Percentiles rank a stretch among this genome's conserved stretches.
Conservation (phyloP, 352 stramenopile genomes). For the Halophytophthora batemanensis region DNA sequence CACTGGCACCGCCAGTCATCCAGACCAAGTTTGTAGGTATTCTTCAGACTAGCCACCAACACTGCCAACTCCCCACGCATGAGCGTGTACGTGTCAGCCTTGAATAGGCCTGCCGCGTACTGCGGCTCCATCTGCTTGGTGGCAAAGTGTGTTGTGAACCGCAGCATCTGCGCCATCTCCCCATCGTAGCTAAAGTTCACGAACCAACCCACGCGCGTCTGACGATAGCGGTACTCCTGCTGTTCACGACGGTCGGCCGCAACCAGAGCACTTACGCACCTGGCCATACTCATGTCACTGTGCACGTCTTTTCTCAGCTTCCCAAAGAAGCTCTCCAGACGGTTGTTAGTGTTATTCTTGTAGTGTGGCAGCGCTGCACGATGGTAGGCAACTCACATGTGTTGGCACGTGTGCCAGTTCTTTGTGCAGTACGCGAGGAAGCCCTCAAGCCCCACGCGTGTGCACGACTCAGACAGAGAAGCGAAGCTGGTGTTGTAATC, state of each 20-base stretch:
- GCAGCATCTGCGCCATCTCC: slow-evolving; percentile 17
- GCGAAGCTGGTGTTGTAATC: slow-evolving; percentile 6
- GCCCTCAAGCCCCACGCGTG: neutral
- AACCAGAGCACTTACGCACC: slow-evolving; percentile 3
- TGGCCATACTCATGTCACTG: slow-evolving; percentile 5
- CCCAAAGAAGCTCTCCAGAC: slow-evolving; percentile 24
- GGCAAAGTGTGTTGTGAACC: slow-evolving; percentile 17
- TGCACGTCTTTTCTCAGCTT: slow-evolving; percentile 17
- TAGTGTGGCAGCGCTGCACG: slow-evolving; percentile 18
- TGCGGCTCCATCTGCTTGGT: slow-evolving; percentile 8
- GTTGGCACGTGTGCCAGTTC: slow-evolving; percentile 13
- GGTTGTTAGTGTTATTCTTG: slow-evolving; percentile 33
- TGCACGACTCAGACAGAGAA: no score
- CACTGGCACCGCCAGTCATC: slow-evolving; percentile 10
- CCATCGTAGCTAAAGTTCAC: slow-evolving; percentile 17
- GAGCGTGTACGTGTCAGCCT: neutral
- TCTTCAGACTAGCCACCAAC: neutral
- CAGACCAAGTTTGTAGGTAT: neutral
- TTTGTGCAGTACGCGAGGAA: slow-evolving; percentile 9
- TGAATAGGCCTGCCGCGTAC: neutral
- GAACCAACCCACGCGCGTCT: neutral
- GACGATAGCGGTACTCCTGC: slow-evolving; percentile 13
- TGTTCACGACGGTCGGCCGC: neutral
- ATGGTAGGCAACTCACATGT: slow-evolving; percentile 20
- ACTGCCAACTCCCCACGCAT: neutral